These are phyloP conservation scores for Erigeron canadensis DNA, from an alignment of 129 eudicot genomes.

Conservation along the genomic window DNA sequence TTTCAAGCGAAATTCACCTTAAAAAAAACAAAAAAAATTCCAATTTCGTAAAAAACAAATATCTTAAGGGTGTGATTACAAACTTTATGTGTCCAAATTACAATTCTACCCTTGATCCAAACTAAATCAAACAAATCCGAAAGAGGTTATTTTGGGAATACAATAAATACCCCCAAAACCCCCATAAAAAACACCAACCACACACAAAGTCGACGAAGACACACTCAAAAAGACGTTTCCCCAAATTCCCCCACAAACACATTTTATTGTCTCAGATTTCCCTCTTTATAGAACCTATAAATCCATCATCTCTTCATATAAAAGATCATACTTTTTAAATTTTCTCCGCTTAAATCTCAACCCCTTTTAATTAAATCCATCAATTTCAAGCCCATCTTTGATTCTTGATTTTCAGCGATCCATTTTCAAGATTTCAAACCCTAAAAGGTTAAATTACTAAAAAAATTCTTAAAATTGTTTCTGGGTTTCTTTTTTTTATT, in stretches of 20 bases:
- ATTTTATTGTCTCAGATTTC: neutral
- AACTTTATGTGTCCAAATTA: conserved; percentile 15
- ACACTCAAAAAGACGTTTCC: too few species aligned
- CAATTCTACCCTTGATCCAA: conserved; percentile 12
- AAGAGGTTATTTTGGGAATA: conserved; percentile 18
- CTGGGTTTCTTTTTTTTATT: neutral
- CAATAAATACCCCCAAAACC: neutral
- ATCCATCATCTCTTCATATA: neutral
- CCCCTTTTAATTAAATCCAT: neutral
- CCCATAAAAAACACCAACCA: neutral
- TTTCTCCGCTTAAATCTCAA: neutral
- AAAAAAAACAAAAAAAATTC: too few species aligned
- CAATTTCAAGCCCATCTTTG: neutral
- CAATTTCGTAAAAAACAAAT: too few species aligned
- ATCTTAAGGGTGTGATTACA: too few species aligned
- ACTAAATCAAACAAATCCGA: neutral
- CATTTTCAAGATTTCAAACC: conserved; percentile 6
- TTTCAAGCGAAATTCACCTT: too few species aligned
- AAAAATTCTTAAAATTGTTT: neutral
- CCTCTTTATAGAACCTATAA: conserved; percentile 5
- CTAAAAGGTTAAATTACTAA: neutral
- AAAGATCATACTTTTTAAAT: neutral
- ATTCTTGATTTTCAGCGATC: neutral
- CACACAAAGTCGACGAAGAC: conserved; percentile 2
- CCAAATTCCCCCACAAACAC: conserved; percentile 2